phyloP scores from a whole-genome alignment of 768 basidiomycete genomes.

The Podaxis carcinomalis region DNA sequence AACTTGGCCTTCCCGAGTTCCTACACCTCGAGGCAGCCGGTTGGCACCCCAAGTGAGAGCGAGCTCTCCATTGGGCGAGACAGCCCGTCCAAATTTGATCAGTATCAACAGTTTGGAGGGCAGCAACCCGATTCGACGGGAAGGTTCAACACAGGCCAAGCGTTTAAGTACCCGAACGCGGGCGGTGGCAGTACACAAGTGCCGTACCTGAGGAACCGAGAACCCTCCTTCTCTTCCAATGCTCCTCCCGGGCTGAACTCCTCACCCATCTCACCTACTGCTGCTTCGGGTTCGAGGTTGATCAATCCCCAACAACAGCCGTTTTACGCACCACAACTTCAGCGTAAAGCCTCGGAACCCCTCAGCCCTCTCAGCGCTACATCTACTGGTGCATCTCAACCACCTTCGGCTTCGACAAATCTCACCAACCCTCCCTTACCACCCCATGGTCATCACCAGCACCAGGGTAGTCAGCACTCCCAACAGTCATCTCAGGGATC shows the following conservation, averaged over 20 bases:
- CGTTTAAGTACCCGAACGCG: constrained; percentile 49
- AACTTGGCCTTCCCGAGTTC: constrained; percentile 51
- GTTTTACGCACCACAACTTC: constrained; percentile 38
- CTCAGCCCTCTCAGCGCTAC: constrained; percentile 3
- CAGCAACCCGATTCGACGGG: constrained; percentile 42
- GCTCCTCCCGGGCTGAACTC: constrained; percentile 16
- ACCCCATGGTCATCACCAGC: background rate
- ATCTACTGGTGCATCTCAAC: constrained; percentile 10
- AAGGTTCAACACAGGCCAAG: constrained; percentile 62
- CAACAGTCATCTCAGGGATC: constrained; percentile 11
- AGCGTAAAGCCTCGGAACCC: constrained; percentile 36
- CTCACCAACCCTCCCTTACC: constrained; percentile 4
- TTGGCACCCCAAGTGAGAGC: constrained; percentile 61
- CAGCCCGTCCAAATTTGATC: constrained; percentile 31
- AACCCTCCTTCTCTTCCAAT: constrained; percentile 10
- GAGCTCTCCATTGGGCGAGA: constrained; percentile 45
- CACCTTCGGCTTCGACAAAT: constrained; percentile 17
- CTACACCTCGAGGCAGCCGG: constrained; percentile 43
- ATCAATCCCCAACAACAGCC: constrained; percentile 45
- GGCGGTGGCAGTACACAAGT: constrained; percentile 13
- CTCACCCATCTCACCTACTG: constrained; percentile 57
- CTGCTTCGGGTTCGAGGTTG: constrained; percentile 19
- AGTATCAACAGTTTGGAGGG: constrained; percentile 19
- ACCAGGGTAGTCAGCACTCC: background rate
- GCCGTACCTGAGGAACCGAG: constrained; percentile 13